A percentile compares a stretch with the other conserved stretches of the same genome.
Conservation (phyloP, 2,329 filamentous ascomycete genomes). For the Colletotrichum noveboracense region DNA sequence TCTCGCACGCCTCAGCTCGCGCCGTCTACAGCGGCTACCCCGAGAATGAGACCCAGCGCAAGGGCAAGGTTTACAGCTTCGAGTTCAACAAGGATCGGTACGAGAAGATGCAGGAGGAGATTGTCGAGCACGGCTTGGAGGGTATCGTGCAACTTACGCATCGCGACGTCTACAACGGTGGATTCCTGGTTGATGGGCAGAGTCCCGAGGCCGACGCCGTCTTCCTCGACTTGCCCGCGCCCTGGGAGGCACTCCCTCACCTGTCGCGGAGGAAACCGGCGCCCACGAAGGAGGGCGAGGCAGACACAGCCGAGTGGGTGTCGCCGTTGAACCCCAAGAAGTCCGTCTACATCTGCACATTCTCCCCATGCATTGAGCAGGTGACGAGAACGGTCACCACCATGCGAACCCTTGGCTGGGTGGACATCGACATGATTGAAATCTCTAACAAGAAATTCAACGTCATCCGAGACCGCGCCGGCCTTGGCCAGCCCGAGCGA, state of each 20-base stretch:
- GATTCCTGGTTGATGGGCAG: conserved; percentile 67
- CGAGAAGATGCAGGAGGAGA: conserved; percentile 71
- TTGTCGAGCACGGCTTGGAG: conserved; percentile 70
- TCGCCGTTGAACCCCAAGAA: conserved; percentile 74
- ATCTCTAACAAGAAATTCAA: conserved; percentile 81
- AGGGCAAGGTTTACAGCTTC: conserved; percentile 80
- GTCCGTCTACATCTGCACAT: conserved; percentile 84
- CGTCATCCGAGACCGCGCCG: conserved; percentile 80
- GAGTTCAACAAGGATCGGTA: conserved; percentile 80
- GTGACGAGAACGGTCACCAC: conserved; percentile 84
- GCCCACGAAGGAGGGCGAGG: conserved; percentile 1
- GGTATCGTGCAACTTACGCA: conserved; percentile 75
- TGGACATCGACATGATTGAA: conserved; percentile 93
- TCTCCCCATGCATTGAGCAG: conserved; percentile 97
- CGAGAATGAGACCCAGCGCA: conserved; percentile 43
- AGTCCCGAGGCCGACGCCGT: conserved; percentile 72
- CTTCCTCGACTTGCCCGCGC: conserved; percentile 82
- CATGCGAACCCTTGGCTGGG: conserved; percentile 84
- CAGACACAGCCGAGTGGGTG: conserved; percentile 44
- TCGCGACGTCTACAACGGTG: conserved; percentile 78
- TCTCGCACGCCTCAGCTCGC: conserved; percentile 79
- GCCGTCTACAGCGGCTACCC: conserved; percentile 79
- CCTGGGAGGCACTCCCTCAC: conserved; percentile 80
- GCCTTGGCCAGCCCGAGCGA: conserved; percentile 70
- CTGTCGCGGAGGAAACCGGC: conserved; percentile 62